phyloP scores from a whole-genome alignment of 2,329 filamentous ascomycete genomes.

The Fusarium udum region DNA sequence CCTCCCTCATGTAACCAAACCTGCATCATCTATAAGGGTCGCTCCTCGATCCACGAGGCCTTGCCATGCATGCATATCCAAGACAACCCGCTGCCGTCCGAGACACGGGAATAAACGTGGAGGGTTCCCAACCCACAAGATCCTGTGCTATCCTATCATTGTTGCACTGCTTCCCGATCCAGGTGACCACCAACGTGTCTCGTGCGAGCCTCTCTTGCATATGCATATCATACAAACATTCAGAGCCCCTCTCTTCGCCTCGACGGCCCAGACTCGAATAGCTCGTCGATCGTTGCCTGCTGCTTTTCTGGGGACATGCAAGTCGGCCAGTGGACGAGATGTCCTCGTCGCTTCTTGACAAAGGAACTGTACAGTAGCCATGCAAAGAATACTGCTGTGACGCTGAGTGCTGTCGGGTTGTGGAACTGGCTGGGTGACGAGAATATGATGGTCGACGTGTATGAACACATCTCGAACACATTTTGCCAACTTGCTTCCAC shows the following conservation, averaged over 20 bases:
- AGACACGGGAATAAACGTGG: slow-evolving; percentile 43
- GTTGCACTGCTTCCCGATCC: slow-evolving; percentile 38
- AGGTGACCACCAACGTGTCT: slow-evolving; percentile 42
- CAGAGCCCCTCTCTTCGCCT: slow-evolving; percentile 35
- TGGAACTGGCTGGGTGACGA: slow-evolving; percentile 70
- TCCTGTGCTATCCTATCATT: slow-evolving; percentile 31
- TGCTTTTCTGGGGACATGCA: slow-evolving; percentile 42
- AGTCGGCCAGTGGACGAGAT: slow-evolving; percentile 47
- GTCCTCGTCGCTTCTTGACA: slow-evolving; percentile 45
- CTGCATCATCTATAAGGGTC: slow-evolving; percentile 34
- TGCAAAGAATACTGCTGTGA: slow-evolving; percentile 56
- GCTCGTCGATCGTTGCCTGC: slow-evolving; percentile 35
- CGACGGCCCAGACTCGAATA: slow-evolving; percentile 30
- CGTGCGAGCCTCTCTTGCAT: slow-evolving; percentile 26
- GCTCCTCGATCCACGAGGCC: slow-evolving; percentile 35
- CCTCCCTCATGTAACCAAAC: slow-evolving; percentile 12
- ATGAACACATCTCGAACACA: slow-evolving; percentile 74
- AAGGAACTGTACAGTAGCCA: slow-evolving; percentile 46
- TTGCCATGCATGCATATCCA: slow-evolving; percentile 31
- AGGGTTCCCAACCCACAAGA: slow-evolving; percentile 37
- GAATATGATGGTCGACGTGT: slow-evolving; percentile 71
- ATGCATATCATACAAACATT: slow-evolving; percentile 25
- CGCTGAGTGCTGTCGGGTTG: slow-evolving; percentile 69
- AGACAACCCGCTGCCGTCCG: slow-evolving; percentile 35
- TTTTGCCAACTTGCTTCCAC: slow-evolving; percentile 76